Conservation (phyloP, 805 yeast genomes). For the Millerozyma acaciae region DNA sequence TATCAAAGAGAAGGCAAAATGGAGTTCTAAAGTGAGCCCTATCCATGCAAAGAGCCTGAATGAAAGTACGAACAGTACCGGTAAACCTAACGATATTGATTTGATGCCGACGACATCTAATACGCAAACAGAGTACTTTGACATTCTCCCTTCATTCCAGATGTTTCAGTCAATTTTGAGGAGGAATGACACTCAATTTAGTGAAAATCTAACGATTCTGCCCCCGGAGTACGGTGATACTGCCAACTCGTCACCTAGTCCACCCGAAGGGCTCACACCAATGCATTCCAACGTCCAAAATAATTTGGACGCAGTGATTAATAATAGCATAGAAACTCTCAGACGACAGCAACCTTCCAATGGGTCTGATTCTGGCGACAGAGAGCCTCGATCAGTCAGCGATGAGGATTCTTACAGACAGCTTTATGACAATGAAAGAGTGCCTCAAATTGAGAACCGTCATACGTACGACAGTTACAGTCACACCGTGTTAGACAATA, state of each 20-base stretch:
- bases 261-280: constrained; percentile 18
- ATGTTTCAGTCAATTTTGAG: constrained; percentile 54
- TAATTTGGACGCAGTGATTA: constrained; percentile 7
- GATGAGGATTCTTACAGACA: constrained; percentile 11
- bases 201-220: constrained; percentile 25
- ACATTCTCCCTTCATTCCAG: constrained; percentile 65
- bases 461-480: constrained; percentile 27
- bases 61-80: too few species aligned
- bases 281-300: constrained; percentile 3
- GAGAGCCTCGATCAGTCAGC: too few species aligned
- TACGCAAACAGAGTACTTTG: constrained; percentile 42
- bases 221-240: constrained; percentile 40
- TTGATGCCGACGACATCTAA: constrained; percentile 19
- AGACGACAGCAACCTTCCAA: too few species aligned
- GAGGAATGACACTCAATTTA: constrained; percentile 38
- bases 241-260: constrained; percentile 23
- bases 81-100: not conserved
- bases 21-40: too few species aligned
- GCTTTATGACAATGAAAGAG: not conserved
- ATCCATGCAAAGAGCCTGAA: too few species aligned
- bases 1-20: too few species aligned
- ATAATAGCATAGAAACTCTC: constrained; percentile 5
- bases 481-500: constrained; percentile 47
- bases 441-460: constrained; percentile 1
- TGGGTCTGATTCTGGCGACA: too few species aligned